These are phyloP conservation scores for Terfezia boudieri DNA, from an alignment of 495 filamentous ascomycete species.

Conservation along the genomic window DNA sequence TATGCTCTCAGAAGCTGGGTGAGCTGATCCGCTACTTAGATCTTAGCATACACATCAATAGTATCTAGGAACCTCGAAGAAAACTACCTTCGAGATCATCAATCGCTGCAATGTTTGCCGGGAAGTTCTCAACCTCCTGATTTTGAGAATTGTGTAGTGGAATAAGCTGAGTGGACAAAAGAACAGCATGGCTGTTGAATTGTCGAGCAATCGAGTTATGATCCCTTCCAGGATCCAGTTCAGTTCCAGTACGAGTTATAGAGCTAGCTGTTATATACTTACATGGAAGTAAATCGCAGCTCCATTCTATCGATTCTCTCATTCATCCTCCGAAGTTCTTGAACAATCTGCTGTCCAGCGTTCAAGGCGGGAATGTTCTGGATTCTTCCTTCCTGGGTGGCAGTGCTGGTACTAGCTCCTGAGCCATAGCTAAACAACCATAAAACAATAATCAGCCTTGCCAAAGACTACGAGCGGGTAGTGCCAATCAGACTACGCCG, in stretches of 20 bases:
- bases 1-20: background rate
- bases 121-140: slow-evolving; percentile 3
- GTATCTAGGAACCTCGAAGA: background rate
- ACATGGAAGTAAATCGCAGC: slow-evolving; percentile 2
- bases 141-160: slow-evolving; percentile 3
- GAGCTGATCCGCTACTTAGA: slow-evolving; percentile 22
- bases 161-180: slow-evolving; percentile 2
- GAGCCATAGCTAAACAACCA: too few species aligned
- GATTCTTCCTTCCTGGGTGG: background rate
- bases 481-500: too few species aligned
- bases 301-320: slow-evolving; percentile 1
- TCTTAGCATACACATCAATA: slow-evolving; percentile 12
- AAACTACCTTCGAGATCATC: background rate
- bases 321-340: background rate
- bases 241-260: slow-evolving; percentile 3
- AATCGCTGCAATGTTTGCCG: background rate
- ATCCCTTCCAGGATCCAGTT: slow-evolving; percentile 2
- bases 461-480: too few species aligned
- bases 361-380: slow-evolving; percentile 4
- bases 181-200: slow-evolving; percentile 1
- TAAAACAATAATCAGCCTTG: too few species aligned
- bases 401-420: too few species aligned
- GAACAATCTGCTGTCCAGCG: background rate
- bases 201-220: slow-evolving; percentile 7
- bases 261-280: background rate